Evolutionary conservation across 202 grass and related monocot genomes (phyloP).

Genomic region (Schoenoplectus tabernaemontani): DNA sequence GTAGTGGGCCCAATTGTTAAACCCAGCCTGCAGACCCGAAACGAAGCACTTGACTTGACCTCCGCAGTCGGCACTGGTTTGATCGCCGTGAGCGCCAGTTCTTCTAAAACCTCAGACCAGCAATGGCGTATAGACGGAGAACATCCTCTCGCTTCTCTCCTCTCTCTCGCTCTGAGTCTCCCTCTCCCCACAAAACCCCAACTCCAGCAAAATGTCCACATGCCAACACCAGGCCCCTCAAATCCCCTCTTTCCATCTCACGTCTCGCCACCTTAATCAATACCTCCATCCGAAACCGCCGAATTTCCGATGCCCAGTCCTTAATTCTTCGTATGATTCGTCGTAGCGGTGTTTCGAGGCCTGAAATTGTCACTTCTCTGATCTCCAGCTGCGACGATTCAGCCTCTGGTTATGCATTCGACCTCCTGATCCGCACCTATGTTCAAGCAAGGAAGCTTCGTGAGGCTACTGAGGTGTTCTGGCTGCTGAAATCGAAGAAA

Average conservation of each 20-base stretch:
- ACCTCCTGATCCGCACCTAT: conserved; percentile 92
- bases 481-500: conserved; percentile 39
- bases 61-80: too few relatives aligned
- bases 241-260: conserved; percentile 13
- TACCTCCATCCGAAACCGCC: conserved; percentile 24
- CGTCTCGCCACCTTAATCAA: conserved; percentile 30
- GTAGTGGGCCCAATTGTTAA: too few relatives aligned
- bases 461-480: conserved; percentile 76
- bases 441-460: conserved; percentile 82
- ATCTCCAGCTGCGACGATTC: conserved; percentile 24
- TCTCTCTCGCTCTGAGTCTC: not conserved
- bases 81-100: too few relatives aligned
- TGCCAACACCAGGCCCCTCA: not conserved
- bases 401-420: conserved; percentile 39
- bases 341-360: conserved; percentile 49
- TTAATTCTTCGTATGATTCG: conserved; percentile 78
- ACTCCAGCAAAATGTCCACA: not conserved
- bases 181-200: not conserved
- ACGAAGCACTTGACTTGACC: too few relatives aligned
- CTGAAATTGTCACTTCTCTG: conserved; percentile 44
- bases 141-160: not conserved
- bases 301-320: conserved; percentile 55
- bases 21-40: too few relatives aligned
- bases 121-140: not conserved
- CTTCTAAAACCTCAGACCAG: not conserved